Evolutionary conservation across 352 stramenopile species (phyloP), one percentile per base, ranked within the genome.

Genomic region (Pythium chondricola): DNA sequence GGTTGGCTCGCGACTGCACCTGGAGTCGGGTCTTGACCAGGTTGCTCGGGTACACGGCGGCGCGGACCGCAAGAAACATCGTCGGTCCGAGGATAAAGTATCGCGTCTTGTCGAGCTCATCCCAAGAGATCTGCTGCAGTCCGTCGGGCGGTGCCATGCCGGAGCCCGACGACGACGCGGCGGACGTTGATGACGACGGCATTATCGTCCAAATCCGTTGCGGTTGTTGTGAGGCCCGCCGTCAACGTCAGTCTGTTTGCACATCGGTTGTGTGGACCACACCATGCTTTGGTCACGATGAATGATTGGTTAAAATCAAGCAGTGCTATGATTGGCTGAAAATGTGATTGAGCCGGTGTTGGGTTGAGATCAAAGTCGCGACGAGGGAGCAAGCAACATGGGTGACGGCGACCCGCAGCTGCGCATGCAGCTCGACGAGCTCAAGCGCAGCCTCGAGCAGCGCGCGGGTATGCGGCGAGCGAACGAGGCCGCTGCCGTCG

Each of bases 1-100:
- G 79, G 22, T 75, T 66, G 22, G 61, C 49, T 13, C 69, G 68
- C 37, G 79, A 90, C 61, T 94, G 83, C 48, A 94, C 81, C 53
- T 95, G 85, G 27, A 95, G 61, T 24, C 83, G 79, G 47, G 85
- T 95, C 66, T 95, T 95, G 30, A 95, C 82, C 36, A 95, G 58
- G 49, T 88, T 94, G 49, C 76, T 88, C 48, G 84, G 84, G 63
- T 95, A 93, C 63, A 92, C 83, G 51, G 74, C 70, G 18, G 82
- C 82, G 44, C 84, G 80, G 41, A 95, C 84, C 44, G 64, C 71
- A 21, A 93, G 62, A 52, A 93, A 92, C 53, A 89, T 81, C 41
- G 74, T 83, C 18, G 84, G 84, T 0, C 84, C 82, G 3, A 93
- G 58, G n/a, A 91, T 54, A 50, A 83, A 95, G 57, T 93, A 95